Evolutionary conservation across 2,329 filamentous ascomycete species (phyloP).

Genomic region (Hymenoscyphus salicellus): DNA sequence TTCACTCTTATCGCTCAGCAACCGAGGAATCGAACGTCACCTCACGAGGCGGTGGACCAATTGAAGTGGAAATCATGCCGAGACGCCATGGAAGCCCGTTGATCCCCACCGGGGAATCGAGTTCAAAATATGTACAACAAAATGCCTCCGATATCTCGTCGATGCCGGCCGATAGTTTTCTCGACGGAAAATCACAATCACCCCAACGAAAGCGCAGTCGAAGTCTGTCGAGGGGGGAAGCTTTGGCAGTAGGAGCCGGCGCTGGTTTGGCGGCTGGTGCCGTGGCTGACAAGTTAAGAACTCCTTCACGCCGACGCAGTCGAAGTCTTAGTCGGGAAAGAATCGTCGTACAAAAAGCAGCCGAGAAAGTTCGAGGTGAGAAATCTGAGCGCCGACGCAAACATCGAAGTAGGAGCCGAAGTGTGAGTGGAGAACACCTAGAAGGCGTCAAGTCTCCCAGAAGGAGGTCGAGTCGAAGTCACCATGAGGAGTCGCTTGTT

Average conservation of each 20-base stretch:
- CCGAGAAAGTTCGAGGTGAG: slow-evolving; percentile 60
- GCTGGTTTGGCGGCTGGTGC: slow-evolving; percentile 41
- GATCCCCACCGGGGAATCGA: slow-evolving; percentile 57
- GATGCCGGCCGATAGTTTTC: slow-evolving; percentile 69
- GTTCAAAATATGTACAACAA: slow-evolving; percentile 59
- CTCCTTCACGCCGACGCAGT: slow-evolving; percentile 55
- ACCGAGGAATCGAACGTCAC: slow-evolving; percentile 76
- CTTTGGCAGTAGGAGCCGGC: slow-evolving; percentile 34
- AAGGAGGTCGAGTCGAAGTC: slow-evolving; percentile 48
- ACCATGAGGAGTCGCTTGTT: slow-evolving; percentile 46
- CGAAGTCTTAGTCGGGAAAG: slow-evolving; percentile 65
- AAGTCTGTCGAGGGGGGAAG: slow-evolving; percentile 32
- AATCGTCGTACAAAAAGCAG: slow-evolving; percentile 62
- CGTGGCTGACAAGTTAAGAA: slow-evolving; percentile 51
- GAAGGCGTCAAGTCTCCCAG: slow-evolving; percentile 45
- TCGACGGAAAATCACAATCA: slow-evolving; percentile 47
- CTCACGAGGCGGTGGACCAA: slow-evolving; percentile 62
- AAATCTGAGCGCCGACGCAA: slow-evolving; percentile 45
- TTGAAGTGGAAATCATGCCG: slow-evolving; percentile 79
- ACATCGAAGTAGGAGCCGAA: slow-evolving; percentile 45
- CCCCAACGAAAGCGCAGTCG: slow-evolving; percentile 34
- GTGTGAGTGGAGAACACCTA: slow-evolving; percentile 44
- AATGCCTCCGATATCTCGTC: slow-evolving; percentile 83
- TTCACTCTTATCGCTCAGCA: slow-evolving; percentile 72
- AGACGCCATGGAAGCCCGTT: slow-evolving; percentile 66